Percentiles rank a stretch among this genome's conserved stretches.
phyloP scores from a whole-genome alignment of 768 basidiomycete genomes.

The Pleurotus tuber-regium region DNA sequence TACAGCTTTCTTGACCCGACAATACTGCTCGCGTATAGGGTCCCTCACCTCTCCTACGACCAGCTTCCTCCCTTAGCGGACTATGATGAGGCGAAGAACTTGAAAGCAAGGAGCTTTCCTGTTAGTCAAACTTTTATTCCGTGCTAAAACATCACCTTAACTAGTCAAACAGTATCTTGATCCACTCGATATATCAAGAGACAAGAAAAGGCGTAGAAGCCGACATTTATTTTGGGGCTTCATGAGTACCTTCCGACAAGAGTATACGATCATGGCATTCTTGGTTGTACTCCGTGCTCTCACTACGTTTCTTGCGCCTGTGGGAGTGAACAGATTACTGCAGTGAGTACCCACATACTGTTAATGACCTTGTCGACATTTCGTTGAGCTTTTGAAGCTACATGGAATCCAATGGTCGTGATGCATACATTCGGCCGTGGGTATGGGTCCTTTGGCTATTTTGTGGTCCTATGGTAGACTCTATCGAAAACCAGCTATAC shows the following conservation, averaged over 20 bases:
- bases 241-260: conserved; percentile 38
- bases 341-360: conserved; percentile 24
- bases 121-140: conserved; percentile 12
- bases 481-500: conserved; percentile 53
- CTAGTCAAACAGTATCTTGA: conserved; percentile 14
- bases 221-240: conserved; percentile 17
- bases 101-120: conserved; percentile 25
- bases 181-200: conserved; percentile 18
- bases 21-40: conserved; percentile 42
- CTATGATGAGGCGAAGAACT: conserved; percentile 40
- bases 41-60: conserved; percentile 49
- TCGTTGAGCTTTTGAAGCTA: too few relatives aligned
- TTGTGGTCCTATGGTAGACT: conserved; percentile 40
- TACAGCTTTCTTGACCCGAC: conserved; percentile 58
- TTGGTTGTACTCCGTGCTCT: conserved; percentile 25
- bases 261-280: conserved; percentile 27
- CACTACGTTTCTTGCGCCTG: conserved; percentile 31
- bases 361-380: too few relatives aligned
- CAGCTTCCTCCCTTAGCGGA: conserved; percentile 64
- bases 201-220: conserved; percentile 17
- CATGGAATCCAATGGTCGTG: conserved; percentile 51
- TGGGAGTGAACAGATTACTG: conserved; percentile 41
- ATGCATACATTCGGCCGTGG: conserved; percentile 57
- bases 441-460: conserved; percentile 61
- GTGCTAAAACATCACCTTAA: neutral